Conservation (phyloP, 371 early-diverging fungal species). For the Mucor piriformis region DNA sequence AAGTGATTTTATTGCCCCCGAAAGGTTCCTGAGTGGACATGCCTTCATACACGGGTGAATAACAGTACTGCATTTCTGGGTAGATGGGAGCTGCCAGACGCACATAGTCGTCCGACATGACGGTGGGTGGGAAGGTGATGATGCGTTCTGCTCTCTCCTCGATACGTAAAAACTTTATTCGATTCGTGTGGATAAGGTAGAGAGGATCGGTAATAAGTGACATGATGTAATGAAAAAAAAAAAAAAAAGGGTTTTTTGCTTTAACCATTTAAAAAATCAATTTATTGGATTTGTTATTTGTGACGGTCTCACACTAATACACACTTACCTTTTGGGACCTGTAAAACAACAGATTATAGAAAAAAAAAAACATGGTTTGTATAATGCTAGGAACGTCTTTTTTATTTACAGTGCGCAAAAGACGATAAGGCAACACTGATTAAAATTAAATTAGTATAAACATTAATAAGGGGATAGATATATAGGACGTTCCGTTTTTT, state of each 20-base stretch:
- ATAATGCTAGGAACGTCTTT: conserved; percentile 14
- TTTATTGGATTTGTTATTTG: no score
- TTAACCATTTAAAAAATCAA: no score
- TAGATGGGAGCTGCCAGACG: conserved; percentile 71
- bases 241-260: neutral
- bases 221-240: conserved; percentile 41
- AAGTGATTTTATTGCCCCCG: conserved; percentile 11
- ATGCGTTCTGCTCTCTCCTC: conserved; percentile 79
- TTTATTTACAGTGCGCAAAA: conserved; percentile 27
- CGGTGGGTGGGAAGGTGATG: conserved; percentile 67
- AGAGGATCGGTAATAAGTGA: conserved; percentile 73
- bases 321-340: no score
- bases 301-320: no score
- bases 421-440: conserved; percentile 23
- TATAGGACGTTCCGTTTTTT: conserved; percentile 1
- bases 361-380: no score
- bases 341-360: no score
- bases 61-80: conserved; percentile 73
- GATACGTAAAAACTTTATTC: conserved; percentile 72
- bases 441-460: conserved; percentile 1
- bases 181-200: conserved; percentile 78
- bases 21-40: neutral
- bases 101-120: conserved; percentile 77
- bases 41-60: conserved; percentile 61
- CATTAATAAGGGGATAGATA: neutral